Conservation (phyloP, 768 basidiomycete genomes). For the Serpula lacrymans region DNA sequence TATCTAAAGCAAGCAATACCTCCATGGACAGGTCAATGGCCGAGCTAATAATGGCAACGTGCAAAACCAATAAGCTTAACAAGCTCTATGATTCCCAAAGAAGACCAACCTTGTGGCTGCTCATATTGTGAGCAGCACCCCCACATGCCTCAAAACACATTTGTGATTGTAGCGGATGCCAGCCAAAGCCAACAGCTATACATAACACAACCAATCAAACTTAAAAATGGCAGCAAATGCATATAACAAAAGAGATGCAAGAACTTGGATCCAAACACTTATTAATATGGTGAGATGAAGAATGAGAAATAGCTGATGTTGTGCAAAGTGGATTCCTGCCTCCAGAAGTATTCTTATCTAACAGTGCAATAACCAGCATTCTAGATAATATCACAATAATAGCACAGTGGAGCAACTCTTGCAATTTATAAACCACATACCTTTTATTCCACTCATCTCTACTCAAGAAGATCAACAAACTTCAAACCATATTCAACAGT, state of each 20-base stretch:
- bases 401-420: not conserved
- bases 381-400: not conserved
- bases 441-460: not conserved
- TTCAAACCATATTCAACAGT: too few species aligned
- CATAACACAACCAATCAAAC: not conserved
- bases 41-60: too few species aligned
- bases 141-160: not conserved
- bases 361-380: not conserved
- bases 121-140: not conserved
- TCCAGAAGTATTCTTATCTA: not conserved
- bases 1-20: too few species aligned
- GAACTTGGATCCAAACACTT: not conserved
- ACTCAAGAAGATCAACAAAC: too few species aligned
- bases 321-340: not conserved
- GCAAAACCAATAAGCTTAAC: conserved; percentile 1
- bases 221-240: not conserved
- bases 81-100: not conserved
- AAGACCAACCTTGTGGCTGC: not conserved
- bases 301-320: not conserved
- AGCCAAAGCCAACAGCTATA: not conserved
- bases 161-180: conserved; percentile 4
- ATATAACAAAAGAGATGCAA: too few species aligned
- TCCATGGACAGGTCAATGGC: too few species aligned
- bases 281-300: not conserved
- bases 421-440: not conserved